Evolutionary conservation across 2,329 filamentous ascomycete species (phyloP).

Genomic region (Hirsutella rhossiliensis): DNA sequence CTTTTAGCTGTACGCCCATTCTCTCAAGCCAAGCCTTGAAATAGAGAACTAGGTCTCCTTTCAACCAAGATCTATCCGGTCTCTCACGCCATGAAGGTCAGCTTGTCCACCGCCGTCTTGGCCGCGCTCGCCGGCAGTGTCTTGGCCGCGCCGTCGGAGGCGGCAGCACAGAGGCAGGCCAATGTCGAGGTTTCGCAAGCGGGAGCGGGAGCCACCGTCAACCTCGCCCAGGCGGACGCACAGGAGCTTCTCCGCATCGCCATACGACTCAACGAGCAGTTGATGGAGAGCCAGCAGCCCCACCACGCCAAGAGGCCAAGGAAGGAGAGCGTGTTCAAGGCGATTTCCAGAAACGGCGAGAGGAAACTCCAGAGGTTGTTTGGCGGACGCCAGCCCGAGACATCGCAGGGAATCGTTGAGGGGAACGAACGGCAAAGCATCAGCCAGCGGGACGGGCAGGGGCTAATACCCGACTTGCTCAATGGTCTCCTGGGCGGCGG

Average conservation of each 20-base stretch:
- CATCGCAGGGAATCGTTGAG: not conserved
- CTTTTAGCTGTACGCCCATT: no score
- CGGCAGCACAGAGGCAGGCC: not conserved
- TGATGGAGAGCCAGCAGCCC: no score
- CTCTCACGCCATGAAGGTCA: slow-evolving; percentile 1
- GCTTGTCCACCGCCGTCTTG: not conserved
- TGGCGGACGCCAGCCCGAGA: not conserved
- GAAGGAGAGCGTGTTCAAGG: not conserved
- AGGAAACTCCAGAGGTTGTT: not conserved
- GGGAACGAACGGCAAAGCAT: not conserved
- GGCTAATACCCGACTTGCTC: not conserved
- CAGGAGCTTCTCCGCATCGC: no score
- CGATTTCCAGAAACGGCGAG: not conserved
- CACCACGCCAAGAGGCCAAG: not conserved
- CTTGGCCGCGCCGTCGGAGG: not conserved
- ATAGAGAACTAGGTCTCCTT: no score
- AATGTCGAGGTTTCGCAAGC: not conserved
- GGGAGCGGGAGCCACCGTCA: not conserved
- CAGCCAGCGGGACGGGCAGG: not conserved
- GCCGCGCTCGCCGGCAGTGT: not conserved
- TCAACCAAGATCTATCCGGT: no score
- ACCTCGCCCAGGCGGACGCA: no score
- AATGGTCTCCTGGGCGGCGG: not conserved
- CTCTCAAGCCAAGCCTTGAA: no score
- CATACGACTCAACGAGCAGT: no score